Conservation (phyloP, 495 filamentous ascomycete genomes). For the Usnea hakonensis region DNA sequence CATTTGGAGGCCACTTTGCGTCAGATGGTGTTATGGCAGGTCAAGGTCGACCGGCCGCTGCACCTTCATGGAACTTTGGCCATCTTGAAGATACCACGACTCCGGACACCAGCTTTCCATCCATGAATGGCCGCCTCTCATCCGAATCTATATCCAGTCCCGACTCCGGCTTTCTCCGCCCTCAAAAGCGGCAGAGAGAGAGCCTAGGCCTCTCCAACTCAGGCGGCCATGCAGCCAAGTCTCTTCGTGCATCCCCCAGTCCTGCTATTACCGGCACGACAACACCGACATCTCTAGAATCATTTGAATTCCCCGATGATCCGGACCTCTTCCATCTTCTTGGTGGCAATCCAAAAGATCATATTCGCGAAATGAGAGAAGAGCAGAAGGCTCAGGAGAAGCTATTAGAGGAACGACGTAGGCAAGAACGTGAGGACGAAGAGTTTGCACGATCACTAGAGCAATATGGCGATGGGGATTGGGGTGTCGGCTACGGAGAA, state of each 20-base stretch:
- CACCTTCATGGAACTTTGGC: slow-evolving; percentile 14
- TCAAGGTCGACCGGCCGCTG: not conserved
- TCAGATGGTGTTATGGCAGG: slow-evolving; percentile 14
- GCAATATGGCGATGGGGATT: slow-evolving; percentile 20
- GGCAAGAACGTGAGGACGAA: slow-evolving; percentile 41
- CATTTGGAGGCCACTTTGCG: slow-evolving; percentile 12
- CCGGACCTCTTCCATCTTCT: slow-evolving; percentile 27
- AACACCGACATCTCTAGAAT: slow-evolving; percentile 26
- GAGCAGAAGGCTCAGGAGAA: slow-evolving; percentile 36
- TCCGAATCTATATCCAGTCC: slow-evolving; percentile 16
- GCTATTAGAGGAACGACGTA: slow-evolving; percentile 27
- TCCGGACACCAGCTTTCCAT: not conserved
- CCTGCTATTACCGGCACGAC: slow-evolving; percentile 25
- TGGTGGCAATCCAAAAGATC: slow-evolving; percentile 27
- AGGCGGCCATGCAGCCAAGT: slow-evolving; percentile 14
- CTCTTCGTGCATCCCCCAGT: slow-evolving; percentile 28
- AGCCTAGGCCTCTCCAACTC: slow-evolving; percentile 12
- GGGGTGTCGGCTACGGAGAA: not conserved
- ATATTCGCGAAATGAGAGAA: slow-evolving; percentile 31
- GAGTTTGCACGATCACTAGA: slow-evolving; percentile 39
- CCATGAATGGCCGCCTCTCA: slow-evolving; percentile 3
- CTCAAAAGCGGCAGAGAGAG: slow-evolving; percentile 20
- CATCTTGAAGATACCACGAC: slow-evolving; percentile 1
- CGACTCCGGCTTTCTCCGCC: slow-evolving; percentile 26
- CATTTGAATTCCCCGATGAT: slow-evolving; percentile 20